Conservation (phyloP, 2,329 filamentous ascomycete genomes). For the Erysiphe pisi region DNA sequence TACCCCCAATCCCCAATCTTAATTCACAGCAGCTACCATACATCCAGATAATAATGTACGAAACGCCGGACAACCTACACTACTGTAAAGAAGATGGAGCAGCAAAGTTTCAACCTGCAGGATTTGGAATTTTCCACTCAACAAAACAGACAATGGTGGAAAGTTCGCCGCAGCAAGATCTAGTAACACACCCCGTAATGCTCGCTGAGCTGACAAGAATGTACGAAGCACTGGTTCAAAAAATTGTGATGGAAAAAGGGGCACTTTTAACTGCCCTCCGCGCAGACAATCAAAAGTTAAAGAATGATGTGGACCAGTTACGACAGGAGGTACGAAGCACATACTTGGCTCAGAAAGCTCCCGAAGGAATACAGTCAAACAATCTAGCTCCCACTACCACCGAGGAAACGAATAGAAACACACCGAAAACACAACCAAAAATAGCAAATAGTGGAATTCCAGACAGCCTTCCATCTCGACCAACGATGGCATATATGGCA, state of each 20-base stretch:
- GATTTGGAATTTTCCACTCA: not conserved
- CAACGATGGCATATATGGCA: not conserved
- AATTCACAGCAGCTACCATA: not conserved
- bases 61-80: not conserved
- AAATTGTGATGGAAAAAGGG: not conserved
- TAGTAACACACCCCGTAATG: not conserved
- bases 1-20: not conserved
- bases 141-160: not conserved
- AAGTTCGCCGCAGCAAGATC: not conserved
- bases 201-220: slow-evolving; percentile 7
- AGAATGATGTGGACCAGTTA: slow-evolving; percentile 2
- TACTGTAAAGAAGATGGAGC: not conserved
- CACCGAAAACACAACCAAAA: not conserved
- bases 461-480: slow-evolving; percentile 2
- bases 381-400: not conserved
- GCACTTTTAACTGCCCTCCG: not conserved
- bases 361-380: not conserved
- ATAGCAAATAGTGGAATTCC: not conserved
- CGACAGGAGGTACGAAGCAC: not conserved
- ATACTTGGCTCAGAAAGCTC: not conserved
- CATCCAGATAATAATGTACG: not conserved
- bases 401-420: not conserved
- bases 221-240: not conserved
- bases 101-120: not conserved
- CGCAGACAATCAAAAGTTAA: not conserved